Evolutionary conservation across 1,284 basidiomycete species (phyloP).

Genomic region (Puccinia horiana): DNA sequence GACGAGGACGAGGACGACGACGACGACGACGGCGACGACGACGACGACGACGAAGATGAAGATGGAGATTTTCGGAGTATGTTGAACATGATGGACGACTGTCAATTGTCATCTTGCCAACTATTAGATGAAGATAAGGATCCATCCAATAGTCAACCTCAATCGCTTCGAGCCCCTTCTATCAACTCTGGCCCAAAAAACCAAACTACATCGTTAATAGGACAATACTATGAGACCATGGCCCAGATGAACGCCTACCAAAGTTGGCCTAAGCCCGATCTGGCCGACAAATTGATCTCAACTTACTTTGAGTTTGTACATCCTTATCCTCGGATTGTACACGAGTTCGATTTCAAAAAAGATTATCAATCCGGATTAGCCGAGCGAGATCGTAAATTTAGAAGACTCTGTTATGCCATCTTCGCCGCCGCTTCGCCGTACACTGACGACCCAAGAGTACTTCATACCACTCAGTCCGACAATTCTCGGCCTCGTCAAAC

Average conservation of each 20-base stretch:
- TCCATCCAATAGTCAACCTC: background rate
- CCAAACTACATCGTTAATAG: background rate
- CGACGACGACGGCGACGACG: background rate
- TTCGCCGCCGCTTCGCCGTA: conserved; percentile 39
- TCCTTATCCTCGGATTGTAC: conserved; percentile 15
- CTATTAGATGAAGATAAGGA: background rate
- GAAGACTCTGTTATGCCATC: conserved; percentile 27
- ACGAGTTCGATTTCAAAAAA: conserved; percentile 13
- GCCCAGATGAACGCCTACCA: background rate
- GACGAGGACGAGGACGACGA: background rate
- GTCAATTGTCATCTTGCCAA: background rate
- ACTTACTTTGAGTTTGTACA: conserved; percentile 26
- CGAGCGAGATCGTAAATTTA: conserved; percentile 10
- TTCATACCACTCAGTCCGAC: conserved; percentile 4
- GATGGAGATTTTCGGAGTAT: background rate
- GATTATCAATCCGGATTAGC: conserved; percentile 28
- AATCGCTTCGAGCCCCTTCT: background rate
- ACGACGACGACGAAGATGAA: background rate
- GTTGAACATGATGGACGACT: background rate
- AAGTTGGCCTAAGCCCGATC: conserved; percentile 19
- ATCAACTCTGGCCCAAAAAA: background rate
- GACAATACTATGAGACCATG: background rate
- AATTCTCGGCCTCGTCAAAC: conserved; percentile 19
- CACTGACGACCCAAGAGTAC: conserved; percentile 26
- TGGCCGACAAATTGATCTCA: conserved; percentile 14